Percentiles rank a stretch among this genome's conserved stretches.
These are phyloP conservation scores for Misopates orontium DNA, from an alignment of 257 asterid genomes.

Conservation along the genomic window DNA sequence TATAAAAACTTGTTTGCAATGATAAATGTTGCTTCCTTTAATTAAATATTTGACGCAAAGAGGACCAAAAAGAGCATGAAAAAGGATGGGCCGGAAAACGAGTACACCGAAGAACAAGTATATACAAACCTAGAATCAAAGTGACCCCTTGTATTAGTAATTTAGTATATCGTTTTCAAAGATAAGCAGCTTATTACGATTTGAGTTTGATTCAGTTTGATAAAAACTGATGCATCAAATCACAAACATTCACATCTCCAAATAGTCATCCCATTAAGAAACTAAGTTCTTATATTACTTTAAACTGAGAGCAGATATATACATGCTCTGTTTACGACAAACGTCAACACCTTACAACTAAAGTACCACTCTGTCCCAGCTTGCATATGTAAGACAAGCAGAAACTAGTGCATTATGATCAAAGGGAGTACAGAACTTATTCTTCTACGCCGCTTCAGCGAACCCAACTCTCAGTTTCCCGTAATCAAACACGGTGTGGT, in stretches of 20 bases:
- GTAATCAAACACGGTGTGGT: constrained; percentile 84
- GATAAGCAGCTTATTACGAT: no score
- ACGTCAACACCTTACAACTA: constrained; percentile 12
- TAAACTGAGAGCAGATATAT: constrained; percentile 21
- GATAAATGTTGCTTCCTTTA: no score
- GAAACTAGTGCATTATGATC: constrained; percentile 21
- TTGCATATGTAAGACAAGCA: background rate
- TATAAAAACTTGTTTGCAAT: no score
- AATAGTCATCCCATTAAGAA: background rate
- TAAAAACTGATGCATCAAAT: background rate
- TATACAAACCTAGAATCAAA: no score
- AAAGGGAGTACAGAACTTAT: background rate
- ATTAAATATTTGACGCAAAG: no score
- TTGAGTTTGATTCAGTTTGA: no score
- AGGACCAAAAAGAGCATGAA: no score
- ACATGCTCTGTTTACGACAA: constrained; percentile 20
- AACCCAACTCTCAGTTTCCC: constrained; percentile 80
- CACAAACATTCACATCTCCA: background rate
- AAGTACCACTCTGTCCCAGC: background rate
- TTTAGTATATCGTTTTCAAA: no score
- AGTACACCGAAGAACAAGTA: no score
- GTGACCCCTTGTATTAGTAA: no score
- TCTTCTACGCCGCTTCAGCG: constrained; percentile 83
- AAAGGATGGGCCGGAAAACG: no score
- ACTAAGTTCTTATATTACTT: background rate